These are phyloP conservation scores for Dothideomycetidae sp. DNA, from an alignment of 2,329 filamentous ascomycete genomes.

Conservation along the genomic window DNA sequence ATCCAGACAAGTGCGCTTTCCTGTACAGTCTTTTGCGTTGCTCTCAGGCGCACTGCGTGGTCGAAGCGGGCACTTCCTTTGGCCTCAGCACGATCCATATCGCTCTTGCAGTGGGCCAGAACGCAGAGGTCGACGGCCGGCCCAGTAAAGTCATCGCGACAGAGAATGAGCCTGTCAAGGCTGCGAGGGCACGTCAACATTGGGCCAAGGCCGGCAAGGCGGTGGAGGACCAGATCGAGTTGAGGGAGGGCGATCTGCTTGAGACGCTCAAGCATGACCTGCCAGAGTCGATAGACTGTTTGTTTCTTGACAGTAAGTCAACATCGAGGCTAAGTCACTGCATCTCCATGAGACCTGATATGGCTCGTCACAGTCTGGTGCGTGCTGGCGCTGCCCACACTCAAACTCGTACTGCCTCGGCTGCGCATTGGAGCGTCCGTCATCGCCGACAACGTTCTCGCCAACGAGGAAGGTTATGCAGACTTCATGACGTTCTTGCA, in stretches of 20 bases:
- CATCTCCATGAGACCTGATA: neutral
- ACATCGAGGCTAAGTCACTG: too few species aligned
- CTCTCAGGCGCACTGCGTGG: conserved; percentile 36
- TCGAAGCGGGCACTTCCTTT: conserved; percentile 49
- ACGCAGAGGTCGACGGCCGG: conserved; percentile 22
- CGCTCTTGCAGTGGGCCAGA: conserved; percentile 41
- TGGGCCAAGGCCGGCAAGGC: conserved; percentile 39
- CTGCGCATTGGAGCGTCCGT: neutral
- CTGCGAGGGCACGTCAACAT: conserved; percentile 32
- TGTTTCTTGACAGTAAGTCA: conserved; percentile 39
- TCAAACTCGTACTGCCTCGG: neutral
- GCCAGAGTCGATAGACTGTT: conserved; percentile 37
- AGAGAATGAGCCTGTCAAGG: conserved; percentile 44
- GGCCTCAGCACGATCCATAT: conserved; percentile 50
- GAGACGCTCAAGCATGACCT: conserved; percentile 41
- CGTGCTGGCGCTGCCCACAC: neutral
- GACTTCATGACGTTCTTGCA: neutral
- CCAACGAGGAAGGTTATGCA: neutral
- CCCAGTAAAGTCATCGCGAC: conserved; percentile 42
- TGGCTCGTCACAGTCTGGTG: conserved; percentile 1
- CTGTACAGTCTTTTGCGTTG: conserved; percentile 40
- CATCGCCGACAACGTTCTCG: neutral
- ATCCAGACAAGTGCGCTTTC: conserved; percentile 43
- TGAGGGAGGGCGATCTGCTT: conserved; percentile 42
- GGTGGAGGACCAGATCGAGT: conserved; percentile 38